Evolutionary conservation across 352 stramenopile species (phyloP), one percentile per base, ranked within the genome.

Genomic region (Phytophthora agathidicida): DNA sequence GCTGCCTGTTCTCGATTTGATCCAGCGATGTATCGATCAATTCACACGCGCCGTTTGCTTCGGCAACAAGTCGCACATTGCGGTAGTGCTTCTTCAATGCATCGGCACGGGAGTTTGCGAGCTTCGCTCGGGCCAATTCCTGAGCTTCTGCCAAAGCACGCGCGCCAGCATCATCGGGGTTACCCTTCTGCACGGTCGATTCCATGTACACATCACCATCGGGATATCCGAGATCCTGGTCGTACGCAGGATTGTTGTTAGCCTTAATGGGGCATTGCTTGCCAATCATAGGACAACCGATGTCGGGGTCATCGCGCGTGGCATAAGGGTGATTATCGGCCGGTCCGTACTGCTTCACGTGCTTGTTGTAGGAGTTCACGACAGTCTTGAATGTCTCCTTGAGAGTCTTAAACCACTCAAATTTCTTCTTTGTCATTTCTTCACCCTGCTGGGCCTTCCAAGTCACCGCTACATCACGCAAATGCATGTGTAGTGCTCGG

Each of bases 361-460:
- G 91, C 17, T 84, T 77, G 63, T 97, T 89, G 64, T 96, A 98
- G 19, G 88, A 89, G 26, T 94, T 92, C 30, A 97, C 77, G 48
- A 96, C 89, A 3, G 86, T 92, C 71, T 98, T 98, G 73, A 97
- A 97, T 22, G 92, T 97, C 41, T 96, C 77, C 53, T 95, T 97
- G 19, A 98, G 79, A 28, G 88, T 88, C 65, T 97, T 94, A 65
- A 95, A 98, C 87, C 88, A 98, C 51, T 91, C 83, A 54, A 83
- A 96, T 57, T 97, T 97, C 32, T 93, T 82, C 65, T 96, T 95
- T 13, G 88, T 96, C 85, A 98, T 92, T 62, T 96, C 89, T 68
- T 98, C 91, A 27, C 88, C 84, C 61, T 96, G 88, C 41, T 94
- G 87, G 30, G 80, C 55, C 59, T 96, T 92, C 91, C 91, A 98